phyloP scores from a whole-genome alignment of 176 grass and related monocot species.

The Zoysia japonica region DNA sequence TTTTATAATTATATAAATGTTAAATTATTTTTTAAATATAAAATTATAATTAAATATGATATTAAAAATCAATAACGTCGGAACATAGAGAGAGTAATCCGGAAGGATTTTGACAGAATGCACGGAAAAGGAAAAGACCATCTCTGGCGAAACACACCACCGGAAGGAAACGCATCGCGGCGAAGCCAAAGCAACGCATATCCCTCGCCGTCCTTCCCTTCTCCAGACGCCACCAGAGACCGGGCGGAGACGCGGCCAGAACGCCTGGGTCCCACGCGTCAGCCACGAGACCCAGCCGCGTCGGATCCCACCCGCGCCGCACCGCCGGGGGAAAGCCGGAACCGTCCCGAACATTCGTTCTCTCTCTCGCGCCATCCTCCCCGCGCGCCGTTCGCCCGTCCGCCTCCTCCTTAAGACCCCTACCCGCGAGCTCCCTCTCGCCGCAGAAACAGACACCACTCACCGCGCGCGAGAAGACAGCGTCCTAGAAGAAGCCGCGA shows the following conservation, averaged over 20 bases:
- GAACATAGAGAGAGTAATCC: background rate
- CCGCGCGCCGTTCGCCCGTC: background rate
- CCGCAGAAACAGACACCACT: background rate
- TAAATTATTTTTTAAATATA: too few relatives aligned
- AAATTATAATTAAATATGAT: too few relatives aligned
- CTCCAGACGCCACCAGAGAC: slow-evolving; percentile 40
- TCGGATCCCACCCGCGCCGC: background rate
- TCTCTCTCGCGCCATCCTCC: slow-evolving; percentile 33
- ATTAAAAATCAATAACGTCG: too few relatives aligned
- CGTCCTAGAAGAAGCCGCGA: background rate
- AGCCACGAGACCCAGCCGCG: background rate
- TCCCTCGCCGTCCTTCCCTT: background rate
- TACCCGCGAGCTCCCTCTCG: background rate
- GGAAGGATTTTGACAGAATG: background rate
- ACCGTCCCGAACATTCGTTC: slow-evolving; percentile 48
- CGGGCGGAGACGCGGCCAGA: background rate
- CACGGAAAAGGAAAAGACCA: background rate
- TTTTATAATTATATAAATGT: too few relatives aligned
- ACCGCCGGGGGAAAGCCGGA: background rate
- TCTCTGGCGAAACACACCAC: background rate
- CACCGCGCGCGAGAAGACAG: background rate
- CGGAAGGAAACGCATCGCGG: slow-evolving; percentile 14
- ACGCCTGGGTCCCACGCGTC: slow-evolving; percentile 16
- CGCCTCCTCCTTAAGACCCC: slow-evolving; percentile 37
- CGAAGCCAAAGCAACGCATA: slow-evolving; percentile 40